Percentiles rank a stretch among this genome's conserved stretches.
phyloP scores from a whole-genome alignment of 148 eudicot genomes.

The Gaultheria prostrata region DNA sequence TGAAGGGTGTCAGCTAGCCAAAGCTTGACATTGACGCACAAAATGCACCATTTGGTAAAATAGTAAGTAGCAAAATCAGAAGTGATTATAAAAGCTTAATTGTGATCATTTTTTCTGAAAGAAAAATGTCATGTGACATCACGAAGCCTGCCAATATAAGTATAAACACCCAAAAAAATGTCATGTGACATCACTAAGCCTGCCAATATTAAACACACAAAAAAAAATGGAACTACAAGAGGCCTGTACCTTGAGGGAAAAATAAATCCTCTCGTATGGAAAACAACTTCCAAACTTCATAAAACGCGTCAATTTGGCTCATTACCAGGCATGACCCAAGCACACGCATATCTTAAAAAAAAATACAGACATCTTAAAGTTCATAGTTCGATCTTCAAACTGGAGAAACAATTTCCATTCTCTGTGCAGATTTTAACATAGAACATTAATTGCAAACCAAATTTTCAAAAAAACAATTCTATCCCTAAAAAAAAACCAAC shows the following conservation, averaged over 20 bases:
- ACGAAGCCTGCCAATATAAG: constrained; percentile 3
- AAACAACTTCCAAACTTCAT: neutral
- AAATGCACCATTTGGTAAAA: neutral
- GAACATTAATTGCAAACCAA: too few relatives aligned
- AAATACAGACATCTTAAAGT: too few relatives aligned
- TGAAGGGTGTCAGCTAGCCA: neutral
- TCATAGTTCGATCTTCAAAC: too few relatives aligned
- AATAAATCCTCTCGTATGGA: neutral
- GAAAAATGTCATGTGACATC: neutral
- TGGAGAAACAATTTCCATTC: too few relatives aligned
- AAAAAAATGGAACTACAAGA: neutral
- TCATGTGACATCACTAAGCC: too few relatives aligned
- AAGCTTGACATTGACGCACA: neutral
- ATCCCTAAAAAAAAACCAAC: too few relatives aligned
- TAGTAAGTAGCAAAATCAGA: neutral
- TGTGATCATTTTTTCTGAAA: neutral
- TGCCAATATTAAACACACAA: too few relatives aligned
- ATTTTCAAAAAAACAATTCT: too few relatives aligned
- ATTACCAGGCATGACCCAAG: neutral
- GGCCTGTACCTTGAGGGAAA: neutral
- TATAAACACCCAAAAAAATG: neutral
- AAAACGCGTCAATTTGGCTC: neutral
- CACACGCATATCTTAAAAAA: too few relatives aligned
- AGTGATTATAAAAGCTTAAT: neutral
- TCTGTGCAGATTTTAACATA: too few relatives aligned